Conservation (phyloP, 371 early-diverging fungal genomes). For the Saksenaea oblongispora region DNA sequence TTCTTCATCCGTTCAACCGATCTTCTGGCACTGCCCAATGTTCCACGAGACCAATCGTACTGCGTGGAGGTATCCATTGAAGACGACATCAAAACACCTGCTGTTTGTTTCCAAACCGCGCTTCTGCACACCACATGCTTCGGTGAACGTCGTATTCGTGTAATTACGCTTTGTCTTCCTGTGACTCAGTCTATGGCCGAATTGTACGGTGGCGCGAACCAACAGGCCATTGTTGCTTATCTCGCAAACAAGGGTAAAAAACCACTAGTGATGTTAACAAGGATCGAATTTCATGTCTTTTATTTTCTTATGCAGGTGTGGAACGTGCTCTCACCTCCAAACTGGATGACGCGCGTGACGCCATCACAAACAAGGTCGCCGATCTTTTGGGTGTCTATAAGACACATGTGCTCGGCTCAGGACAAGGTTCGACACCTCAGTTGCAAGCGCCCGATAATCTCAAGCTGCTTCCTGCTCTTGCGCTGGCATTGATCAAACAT, state of each 20-base stretch:
- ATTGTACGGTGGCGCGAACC: constrained; percentile 83
- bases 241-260: constrained; percentile 80
- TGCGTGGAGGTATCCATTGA: constrained; percentile 89
- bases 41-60: constrained; percentile 93
- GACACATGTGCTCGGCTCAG: constrained; percentile 70
- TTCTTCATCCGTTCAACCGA: constrained; percentile 97
- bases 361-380: constrained; percentile 81
- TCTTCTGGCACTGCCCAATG: constrained; percentile 91
- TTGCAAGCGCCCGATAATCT: constrained; percentile 84
- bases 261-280: neutral
- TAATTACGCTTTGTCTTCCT: constrained; percentile 91
- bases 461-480: constrained; percentile 83
- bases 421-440: constrained; percentile 78
- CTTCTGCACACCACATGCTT: constrained; percentile 85
- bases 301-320: constrained; percentile 40
- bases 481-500: constrained; percentile 81
- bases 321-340: constrained; percentile 87
- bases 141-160: constrained; percentile 94
- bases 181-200: constrained; percentile 82
- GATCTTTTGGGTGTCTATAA: constrained; percentile 90
- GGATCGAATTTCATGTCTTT: neutral
- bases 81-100: constrained; percentile 76
- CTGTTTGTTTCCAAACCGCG: constrained; percentile 97
- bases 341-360: constrained; percentile 95
- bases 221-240: constrained; percentile 79